These are phyloP conservation scores for Fennellomyces sp. DNA, from an alignment of 371 early-diverging fungal species.

Conservation along the genomic window DNA sequence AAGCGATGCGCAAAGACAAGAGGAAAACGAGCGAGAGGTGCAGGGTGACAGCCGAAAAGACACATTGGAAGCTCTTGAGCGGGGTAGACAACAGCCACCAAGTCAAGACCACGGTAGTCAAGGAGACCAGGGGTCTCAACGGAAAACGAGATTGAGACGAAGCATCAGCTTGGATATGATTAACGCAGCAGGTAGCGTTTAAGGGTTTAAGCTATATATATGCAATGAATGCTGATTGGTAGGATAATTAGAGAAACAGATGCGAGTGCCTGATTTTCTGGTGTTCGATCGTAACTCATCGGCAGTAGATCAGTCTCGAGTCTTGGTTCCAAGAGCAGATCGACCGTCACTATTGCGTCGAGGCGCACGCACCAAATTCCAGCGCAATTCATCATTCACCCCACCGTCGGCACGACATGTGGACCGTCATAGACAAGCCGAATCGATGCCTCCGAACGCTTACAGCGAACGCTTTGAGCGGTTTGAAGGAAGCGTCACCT, in stretches of 20 bases:
- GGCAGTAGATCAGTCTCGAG: conserved; percentile 46
- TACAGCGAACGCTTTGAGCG: not conserved
- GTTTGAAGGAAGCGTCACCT: not conserved
- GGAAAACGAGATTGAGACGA: conserved; percentile 35
- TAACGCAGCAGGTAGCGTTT: conserved; percentile 40
- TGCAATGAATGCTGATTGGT: not conserved
- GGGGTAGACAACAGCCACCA: conserved; percentile 1
- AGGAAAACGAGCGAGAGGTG: conserved; percentile 20
- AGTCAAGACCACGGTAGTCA: not conserved
- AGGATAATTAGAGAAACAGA: conserved; percentile 8
- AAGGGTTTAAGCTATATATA: not conserved
- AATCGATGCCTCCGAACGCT: conserved; percentile 9
- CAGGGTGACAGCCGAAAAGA: conserved; percentile 9
- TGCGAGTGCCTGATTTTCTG: conserved; percentile 38
- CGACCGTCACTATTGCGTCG: conserved; percentile 46
- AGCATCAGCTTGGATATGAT: conserved; percentile 45
- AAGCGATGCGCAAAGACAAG: conserved; percentile 33
- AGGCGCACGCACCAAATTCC: conserved; percentile 56
- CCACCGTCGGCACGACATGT: not conserved
- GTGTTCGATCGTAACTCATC: conserved; percentile 56
- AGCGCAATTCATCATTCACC: conserved; percentile 41
- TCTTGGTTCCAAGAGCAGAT: conserved; percentile 50
- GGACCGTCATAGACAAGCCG: conserved; percentile 8
- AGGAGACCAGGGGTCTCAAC: conserved; percentile 11
- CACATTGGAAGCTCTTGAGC: conserved; percentile 17